phyloP scores from a whole-genome alignment of 2,329 filamentous ascomycete genomes.

The Metarhizium album region DNA sequence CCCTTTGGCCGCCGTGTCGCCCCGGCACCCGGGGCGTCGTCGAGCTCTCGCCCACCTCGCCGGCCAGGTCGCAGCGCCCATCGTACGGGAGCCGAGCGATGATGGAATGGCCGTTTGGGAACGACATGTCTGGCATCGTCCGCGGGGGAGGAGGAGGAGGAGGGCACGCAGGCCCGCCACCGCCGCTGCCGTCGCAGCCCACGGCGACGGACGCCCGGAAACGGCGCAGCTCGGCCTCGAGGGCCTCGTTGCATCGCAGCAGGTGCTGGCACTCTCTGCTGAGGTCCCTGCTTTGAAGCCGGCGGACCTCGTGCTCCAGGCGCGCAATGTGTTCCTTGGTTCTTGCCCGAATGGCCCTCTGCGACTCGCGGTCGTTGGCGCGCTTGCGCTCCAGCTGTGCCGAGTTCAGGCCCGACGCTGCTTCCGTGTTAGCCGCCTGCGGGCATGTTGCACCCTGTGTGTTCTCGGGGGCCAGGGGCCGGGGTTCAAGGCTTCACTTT shows the following conservation, averaged over 20 bases:
- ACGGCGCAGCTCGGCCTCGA: background rate
- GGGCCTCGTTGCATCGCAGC: background rate
- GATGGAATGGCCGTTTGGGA: too few relatives aligned
- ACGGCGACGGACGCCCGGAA: background rate
- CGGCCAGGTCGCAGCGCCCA: too few relatives aligned
- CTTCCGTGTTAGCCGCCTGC: background rate
- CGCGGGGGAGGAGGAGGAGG: too few relatives aligned
- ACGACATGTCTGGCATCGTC: background rate
- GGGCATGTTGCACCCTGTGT: too few relatives aligned
- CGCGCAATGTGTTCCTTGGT: constrained; percentile 2
- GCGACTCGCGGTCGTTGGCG: constrained; percentile 4
- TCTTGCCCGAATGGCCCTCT: constrained; percentile 3
- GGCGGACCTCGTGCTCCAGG: constrained; percentile 1
- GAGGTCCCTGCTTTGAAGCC: constrained; percentile 1
- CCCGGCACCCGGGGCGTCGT: too few relatives aligned
- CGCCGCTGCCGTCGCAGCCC: background rate
- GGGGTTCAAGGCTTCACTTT: too few relatives aligned
- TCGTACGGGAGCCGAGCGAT: too few relatives aligned
- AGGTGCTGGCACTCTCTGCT: background rate
- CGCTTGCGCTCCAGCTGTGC: constrained; percentile 3
- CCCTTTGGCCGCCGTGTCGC: too few relatives aligned
- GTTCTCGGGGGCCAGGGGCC: too few relatives aligned
- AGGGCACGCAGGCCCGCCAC: too few relatives aligned
- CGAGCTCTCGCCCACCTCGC: too few relatives aligned
- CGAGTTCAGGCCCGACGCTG: background rate